phyloP scores from a whole-genome alignment of 2,329 filamentous ascomycete species.

The Talaromyces amestolkiae region DNA sequence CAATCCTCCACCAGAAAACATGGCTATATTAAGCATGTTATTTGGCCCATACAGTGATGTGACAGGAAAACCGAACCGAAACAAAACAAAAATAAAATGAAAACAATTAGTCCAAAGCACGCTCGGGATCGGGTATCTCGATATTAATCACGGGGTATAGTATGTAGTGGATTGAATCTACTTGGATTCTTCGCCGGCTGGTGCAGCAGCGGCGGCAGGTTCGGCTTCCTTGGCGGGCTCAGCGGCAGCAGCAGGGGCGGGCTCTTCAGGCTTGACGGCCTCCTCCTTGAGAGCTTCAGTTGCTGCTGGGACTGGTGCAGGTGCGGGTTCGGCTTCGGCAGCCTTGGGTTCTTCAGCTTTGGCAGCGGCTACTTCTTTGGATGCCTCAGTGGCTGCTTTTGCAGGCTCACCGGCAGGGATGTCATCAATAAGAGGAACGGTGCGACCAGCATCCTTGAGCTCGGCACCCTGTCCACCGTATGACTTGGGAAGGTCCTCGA shows the following conservation, averaged over 20 bases:
- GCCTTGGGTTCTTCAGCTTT: constrained; percentile 18
- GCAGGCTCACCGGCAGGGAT: constrained; percentile 20
- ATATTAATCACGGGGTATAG: constrained; percentile 16
- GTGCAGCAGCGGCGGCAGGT: constrained; percentile 4
- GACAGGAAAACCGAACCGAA: constrained; percentile 5
- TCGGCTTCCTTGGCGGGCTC: constrained; percentile 14
- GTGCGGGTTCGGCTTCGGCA: background rate
- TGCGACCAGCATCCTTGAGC: constrained; percentile 42
- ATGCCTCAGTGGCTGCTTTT: constrained; percentile 5
- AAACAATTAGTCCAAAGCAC: constrained; percentile 14
- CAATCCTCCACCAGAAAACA: background rate
- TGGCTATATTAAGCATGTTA: too few species aligned
- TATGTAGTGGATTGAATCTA: constrained; percentile 10
- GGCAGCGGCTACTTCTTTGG: constrained; percentile 19
- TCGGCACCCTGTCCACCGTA: constrained; percentile 72
- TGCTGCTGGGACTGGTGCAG: background rate
- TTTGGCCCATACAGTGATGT: background rate
- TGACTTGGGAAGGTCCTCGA: constrained; percentile 64
- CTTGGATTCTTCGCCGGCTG: constrained; percentile 16
- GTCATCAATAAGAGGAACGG: constrained; percentile 32
- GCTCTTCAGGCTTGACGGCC: constrained; percentile 14
- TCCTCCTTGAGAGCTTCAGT: constrained; percentile 20
- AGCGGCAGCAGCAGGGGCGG: constrained; percentile 5
- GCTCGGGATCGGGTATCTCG: constrained; percentile 21
- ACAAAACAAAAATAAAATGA: background rate